Conservation (phyloP, 2,329 filamentous ascomycete species). For the Lojkania enalia region DNA sequence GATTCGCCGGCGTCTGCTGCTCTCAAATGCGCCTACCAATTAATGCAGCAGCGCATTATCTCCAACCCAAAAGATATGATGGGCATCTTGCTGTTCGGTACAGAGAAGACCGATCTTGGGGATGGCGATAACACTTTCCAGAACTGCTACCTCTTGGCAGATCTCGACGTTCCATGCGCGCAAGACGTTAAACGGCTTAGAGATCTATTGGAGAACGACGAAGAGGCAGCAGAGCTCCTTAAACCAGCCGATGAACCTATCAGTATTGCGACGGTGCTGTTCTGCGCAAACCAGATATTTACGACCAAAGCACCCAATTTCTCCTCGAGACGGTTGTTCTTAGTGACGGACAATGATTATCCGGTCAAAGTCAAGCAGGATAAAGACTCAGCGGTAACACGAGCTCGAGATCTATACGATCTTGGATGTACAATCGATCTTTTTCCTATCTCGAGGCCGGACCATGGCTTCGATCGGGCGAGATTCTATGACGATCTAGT, state of each 20-base stretch:
- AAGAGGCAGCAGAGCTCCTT: slow-evolving; percentile 70
- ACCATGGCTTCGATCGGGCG: slow-evolving; percentile 73
- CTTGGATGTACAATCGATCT: slow-evolving; percentile 88
- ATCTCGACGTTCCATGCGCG: slow-evolving; percentile 85
- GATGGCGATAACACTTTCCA: slow-evolving; percentile 68
- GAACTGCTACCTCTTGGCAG: slow-evolving; percentile 87
- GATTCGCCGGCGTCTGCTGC: slow-evolving; percentile 82
- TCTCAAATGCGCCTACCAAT: slow-evolving; percentile 87
- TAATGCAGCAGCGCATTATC: slow-evolving; percentile 99
- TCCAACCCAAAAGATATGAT: slow-evolving; percentile 97
- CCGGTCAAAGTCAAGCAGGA: slow-evolving; percentile 72
- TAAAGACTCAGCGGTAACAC: slow-evolving; percentile 76
- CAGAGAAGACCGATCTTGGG: slow-evolving; percentile 65
- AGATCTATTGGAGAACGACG: slow-evolving; percentile 75
- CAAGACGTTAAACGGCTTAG: slow-evolving; percentile 82
- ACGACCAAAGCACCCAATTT: slow-evolving; percentile 95
- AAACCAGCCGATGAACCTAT: slow-evolving; percentile 69
- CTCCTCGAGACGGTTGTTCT: slow-evolving; percentile 86
- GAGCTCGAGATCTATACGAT: slow-evolving; percentile 94
- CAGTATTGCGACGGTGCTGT: slow-evolving; percentile 86
- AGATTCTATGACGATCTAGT: slow-evolving; percentile 97
- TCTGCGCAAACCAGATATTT: slow-evolving; percentile 95
- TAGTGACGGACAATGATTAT: slow-evolving; percentile 92
- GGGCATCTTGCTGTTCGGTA: slow-evolving; percentile 90
- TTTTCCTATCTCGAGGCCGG: slow-evolving; percentile 79